Base-by-base conservation (phyloP, 2,329 filamentous ascomycete genomes). In the Hyphodiscus sp. region DNA sequence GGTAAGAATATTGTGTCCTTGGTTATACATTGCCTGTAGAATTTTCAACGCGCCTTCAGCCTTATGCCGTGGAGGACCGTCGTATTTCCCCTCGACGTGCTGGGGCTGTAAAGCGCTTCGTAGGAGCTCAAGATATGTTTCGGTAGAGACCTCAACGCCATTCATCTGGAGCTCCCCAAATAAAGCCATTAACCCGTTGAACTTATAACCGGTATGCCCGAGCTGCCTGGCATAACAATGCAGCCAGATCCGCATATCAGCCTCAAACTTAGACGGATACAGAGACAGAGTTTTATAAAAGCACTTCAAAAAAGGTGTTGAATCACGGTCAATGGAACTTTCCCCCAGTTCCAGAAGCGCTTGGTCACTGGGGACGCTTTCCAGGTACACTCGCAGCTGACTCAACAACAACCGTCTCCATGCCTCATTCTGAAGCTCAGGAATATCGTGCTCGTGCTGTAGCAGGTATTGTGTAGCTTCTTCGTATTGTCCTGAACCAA, bases 231-330 rank as follows among this genome's bases (percentile, higher is more conserved):
- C 74, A 47, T 68, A 67, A 29, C 67, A 68, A 19, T 67, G 57
- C 15, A 77, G 60, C 60, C 68, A 68, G 20, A 76, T 53, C 46
- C 58, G 63, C 33, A 65, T 60, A 30, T 68, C 54, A 41, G 68
- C 69, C 43, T 68, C 63, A 26, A 65, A 60, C 41, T 64, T 50
- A 18, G 60, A 56, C 26, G 69, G 66, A 18, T 66, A 64, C 4
- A 57, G 44, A 7, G 68, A 60, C 19, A 71, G 58, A 2, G 61
- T 57, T 23, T 64, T 55, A 52, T 75, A 67, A 48, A 75, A 73
- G 33, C 68, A 68, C 26, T 61, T 63, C 29, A 78, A 58, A 53
- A 76, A 77, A 6, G 69, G 52, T 1, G 73, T 76, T 2, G 73
- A 74, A 2, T 59, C 54, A 18, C 50, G 61, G 56, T 76, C 72